Evolutionary conservation across 2,329 filamentous ascomycete species (phyloP), one percentile per base, ranked within the genome.

Genomic region (Ustulina deusta): DNA sequence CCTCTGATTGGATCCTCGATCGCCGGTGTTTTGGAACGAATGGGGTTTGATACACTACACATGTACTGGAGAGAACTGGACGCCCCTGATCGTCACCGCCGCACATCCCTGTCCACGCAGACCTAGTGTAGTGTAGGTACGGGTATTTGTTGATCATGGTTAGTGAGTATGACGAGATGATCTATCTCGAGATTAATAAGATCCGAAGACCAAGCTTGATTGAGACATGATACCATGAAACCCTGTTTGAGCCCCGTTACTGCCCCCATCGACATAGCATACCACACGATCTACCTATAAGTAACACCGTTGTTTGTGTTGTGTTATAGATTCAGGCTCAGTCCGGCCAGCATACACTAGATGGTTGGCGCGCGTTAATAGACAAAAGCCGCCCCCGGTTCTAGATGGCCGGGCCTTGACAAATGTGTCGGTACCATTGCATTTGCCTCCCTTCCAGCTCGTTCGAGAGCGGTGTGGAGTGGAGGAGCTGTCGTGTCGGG

Each of bases 1-100:
- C 32, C 36, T 55, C 15, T 64, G 49, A 65, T 65, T 68, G 61
- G 65, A 65, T 65, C 15, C 11, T 68, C 65, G 61, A 68, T 57
- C 44, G 15, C 65, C 56, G 65, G 40, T 46, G 20, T 34, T 46
- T 34, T 32, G 40, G 55, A 34, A 44, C 36, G 25, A 58, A 44
- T 46, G 42, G 42, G 40, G 27, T 20, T 42, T 42, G n/a, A 34
- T n/a, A 11, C n/a, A n/a, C n/a, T n/a, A n/a, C n/a, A n/a, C n/a
- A n/a, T n/a, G n/a, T n/a, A n/a, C n/a, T 42, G 42, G 52, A 40
- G 34, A 55, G 20, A 55, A 55, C 20, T 59, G 27, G 40, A 34
- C 27, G 11, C 56, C 65, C 65, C 61, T 68, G 65, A 64, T 61
- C 34, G 42, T 46, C 65, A 57, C 61, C 60, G 49, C 49, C 42